Percentiles rank a stretch among this genome's conserved stretches.
Conservation (phyloP, 306 rosid species). For the Cucurbita ficifolia region DNA sequence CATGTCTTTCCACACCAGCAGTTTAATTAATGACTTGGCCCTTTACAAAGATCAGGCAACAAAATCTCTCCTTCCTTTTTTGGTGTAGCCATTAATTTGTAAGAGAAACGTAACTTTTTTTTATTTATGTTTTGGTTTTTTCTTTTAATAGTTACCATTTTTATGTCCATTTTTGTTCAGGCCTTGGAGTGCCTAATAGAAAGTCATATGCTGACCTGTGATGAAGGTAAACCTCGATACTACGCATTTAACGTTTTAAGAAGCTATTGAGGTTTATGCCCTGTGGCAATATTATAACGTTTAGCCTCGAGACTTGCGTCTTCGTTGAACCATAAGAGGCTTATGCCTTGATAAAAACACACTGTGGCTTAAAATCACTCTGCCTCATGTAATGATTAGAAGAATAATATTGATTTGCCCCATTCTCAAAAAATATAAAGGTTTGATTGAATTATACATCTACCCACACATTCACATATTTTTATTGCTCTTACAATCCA, state of each 20-base stretch:
- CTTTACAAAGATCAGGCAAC: background rate
- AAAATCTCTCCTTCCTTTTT: background rate
- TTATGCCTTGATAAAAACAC: too few species aligned
- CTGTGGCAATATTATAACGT: too few species aligned
- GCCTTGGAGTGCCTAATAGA: slow-evolving; percentile 93
- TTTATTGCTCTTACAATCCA: background rate
- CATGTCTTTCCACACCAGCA: too few species aligned
- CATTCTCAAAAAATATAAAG: too few species aligned
- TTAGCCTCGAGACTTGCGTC: too few species aligned
- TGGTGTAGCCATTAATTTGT: background rate
- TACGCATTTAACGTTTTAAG: background rate
- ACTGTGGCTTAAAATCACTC: too few species aligned
- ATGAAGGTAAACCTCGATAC: slow-evolving; percentile 43
- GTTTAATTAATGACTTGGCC: background rate
- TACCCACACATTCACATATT: background rate
- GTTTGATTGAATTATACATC: too few species aligned
- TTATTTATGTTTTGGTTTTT: background rate
- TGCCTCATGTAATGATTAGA: too few species aligned
- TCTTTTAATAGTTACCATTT: background rate
- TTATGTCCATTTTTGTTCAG: slow-evolving; percentile 29
- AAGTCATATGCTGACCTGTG: slow-evolving; percentile 88
- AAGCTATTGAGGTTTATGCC: too few species aligned
- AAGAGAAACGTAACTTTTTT: background rate
- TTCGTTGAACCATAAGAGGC: too few species aligned
- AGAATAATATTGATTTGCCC: too few species aligned